A percentile compares a stretch with the other conserved stretches of the same genome.
Evolutionary conservation across 768 basidiomycete genomes (phyloP).

Genomic region (Pleurotus djamor): DNA sequence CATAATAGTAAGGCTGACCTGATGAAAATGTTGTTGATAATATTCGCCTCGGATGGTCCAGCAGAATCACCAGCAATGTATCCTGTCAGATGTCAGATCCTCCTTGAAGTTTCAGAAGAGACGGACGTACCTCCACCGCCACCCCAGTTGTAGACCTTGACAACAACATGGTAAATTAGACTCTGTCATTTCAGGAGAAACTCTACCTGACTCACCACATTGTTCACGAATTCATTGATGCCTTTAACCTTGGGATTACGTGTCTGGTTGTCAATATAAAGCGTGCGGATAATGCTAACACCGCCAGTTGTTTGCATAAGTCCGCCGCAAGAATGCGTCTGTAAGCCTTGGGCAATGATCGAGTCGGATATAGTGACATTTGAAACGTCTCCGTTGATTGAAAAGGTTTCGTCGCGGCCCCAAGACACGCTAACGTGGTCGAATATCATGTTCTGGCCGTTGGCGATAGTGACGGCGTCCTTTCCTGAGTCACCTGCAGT

Average conservation of each 20-base stretch:
- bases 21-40: slow-evolving; percentile 31
- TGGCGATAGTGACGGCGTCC: slow-evolving; percentile 30
- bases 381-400: slow-evolving; percentile 32
- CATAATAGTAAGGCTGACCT: slow-evolving; percentile 13
- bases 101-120: not conserved
- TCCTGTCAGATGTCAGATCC: slow-evolving; percentile 4
- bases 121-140: slow-evolving; percentile 19
- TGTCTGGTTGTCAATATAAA: slow-evolving; percentile 36
- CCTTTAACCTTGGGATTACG: slow-evolving; percentile 35
- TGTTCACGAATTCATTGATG: slow-evolving; percentile 33
- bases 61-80: slow-evolving; percentile 34
- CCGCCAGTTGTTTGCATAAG: slow-evolving; percentile 33
- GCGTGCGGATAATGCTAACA: slow-evolving; percentile 29
- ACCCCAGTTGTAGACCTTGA: slow-evolving; percentile 30
- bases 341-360: slow-evolving; percentile 33
- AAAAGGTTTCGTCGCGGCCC: slow-evolving; percentile 32
- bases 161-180: not conserved
- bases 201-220: slow-evolving; percentile 20
- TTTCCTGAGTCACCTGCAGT: slow-evolving; percentile 27
- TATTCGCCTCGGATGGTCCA: slow-evolving; percentile 29
- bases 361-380: slow-evolving; percentile 32
- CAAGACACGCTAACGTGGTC: slow-evolving; percentile 32
- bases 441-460: slow-evolving; percentile 32
- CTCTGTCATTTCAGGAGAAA: not conserved
- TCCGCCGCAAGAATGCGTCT: slow-evolving; percentile 32